These are phyloP conservation scores for Tetrapisispora fleetii DNA, from an alignment of 805 yeast genomes.

Conservation along the genomic window DNA sequence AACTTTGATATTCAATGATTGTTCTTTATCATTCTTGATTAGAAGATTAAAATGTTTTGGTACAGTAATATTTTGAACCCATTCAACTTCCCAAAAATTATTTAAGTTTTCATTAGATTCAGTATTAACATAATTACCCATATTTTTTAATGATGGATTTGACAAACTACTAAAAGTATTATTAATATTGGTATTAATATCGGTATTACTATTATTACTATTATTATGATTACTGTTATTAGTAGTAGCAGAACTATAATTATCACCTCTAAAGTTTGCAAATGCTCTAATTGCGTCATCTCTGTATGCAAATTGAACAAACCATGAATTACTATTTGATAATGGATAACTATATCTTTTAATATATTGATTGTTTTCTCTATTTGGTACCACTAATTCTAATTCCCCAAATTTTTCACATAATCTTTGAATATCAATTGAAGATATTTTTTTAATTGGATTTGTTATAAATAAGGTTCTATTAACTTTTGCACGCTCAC, in stretches of 20 bases:
- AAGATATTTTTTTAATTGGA: conserved; percentile 13
- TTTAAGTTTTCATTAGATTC: conserved; percentile 21
- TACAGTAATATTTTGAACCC: conserved; percentile 78
- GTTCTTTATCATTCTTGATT: conserved; percentile 4
- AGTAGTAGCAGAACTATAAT: not conserved
- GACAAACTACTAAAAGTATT: not conserved
- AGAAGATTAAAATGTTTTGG: conserved; percentile 29
- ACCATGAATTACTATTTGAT: conserved; percentile 45
- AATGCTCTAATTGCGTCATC: conserved; percentile 84
- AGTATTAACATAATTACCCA: not conserved
- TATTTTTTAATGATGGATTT: not conserved
- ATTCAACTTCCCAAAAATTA: conserved; percentile 50
- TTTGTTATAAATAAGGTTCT: conserved; percentile 61
- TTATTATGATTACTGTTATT: not conserved
- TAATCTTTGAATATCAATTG: conserved; percentile 30
- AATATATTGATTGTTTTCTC: conserved; percentile 20
- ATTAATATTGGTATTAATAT: not conserved
- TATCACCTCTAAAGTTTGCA: conserved; percentile 48
- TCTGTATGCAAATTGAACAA: conserved; percentile 65
- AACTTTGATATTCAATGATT: not conserved
- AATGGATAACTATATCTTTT: conserved; percentile 13
- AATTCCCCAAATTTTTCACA: conserved; percentile 60
- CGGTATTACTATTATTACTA: not conserved
- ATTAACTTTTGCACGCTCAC: conserved; percentile 88
- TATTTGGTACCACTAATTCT: conserved; percentile 48